Percentiles rank a stretch among this genome's conserved stretches.
These are phyloP conservation scores for Rhodotorula sp. DNA, from an alignment of 1,284 basidiomycete species.

Conservation along the genomic window DNA sequence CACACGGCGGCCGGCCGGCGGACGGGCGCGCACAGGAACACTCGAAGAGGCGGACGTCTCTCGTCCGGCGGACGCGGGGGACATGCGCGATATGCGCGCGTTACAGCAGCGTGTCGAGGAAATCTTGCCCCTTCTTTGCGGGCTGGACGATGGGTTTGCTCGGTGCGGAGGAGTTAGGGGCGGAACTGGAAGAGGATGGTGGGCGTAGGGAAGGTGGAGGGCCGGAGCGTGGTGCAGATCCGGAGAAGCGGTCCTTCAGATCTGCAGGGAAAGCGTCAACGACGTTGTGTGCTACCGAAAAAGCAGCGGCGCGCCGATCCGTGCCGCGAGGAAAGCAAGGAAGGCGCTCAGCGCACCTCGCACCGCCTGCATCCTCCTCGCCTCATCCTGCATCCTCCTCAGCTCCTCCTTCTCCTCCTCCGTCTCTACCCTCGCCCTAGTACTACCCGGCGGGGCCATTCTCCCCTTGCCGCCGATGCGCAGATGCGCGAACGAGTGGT, in stretches of 20 bases:
- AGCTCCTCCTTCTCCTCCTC: conserved; percentile 4
- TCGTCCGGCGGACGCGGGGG: no score
- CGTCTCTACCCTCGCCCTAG: background rate
- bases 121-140: conserved; percentile 17
- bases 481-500: conserved; percentile 28
- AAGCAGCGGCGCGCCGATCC: no score
- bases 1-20: no score
- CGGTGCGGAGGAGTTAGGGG: background rate
- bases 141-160: conserved; percentile 1
- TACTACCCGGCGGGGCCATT: background rate
- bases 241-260: conserved; percentile 30
- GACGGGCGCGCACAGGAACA: no score
- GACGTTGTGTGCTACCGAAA: background rate
- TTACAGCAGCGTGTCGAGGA: conserved; percentile 25
- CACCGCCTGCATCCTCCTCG: conserved; percentile 22
- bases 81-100: background rate
- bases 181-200: background rate
- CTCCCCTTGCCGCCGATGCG: conserved; percentile 4
- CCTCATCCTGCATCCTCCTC: conserved; percentile 21
- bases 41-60: no score
- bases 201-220: background rate
- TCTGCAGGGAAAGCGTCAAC: background rate
- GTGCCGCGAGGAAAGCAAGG: background rate
- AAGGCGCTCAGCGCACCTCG: conserved; percentile 4
- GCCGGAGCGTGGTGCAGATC: background rate